These are phyloP conservation scores for Fusarium sp. DNA, from an alignment of 2,329 filamentous ascomycete genomes.

Conservation along the genomic window DNA sequence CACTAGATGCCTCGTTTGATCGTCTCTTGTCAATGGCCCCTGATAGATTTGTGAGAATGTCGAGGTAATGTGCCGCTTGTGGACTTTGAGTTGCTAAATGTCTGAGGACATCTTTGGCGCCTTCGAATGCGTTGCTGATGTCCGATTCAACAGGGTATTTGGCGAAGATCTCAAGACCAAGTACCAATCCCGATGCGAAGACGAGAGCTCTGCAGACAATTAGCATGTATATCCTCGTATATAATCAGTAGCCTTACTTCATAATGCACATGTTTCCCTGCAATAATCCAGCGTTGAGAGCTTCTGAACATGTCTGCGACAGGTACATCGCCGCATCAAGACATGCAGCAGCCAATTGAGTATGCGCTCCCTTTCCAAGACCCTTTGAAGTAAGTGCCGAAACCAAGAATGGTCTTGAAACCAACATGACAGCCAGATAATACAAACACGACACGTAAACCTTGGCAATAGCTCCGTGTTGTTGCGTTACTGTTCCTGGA, in stretches of 20 bases:
- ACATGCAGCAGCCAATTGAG: conserved; percentile 62
- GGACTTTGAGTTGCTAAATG: conserved; percentile 62
- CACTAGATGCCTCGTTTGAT: conserved; percentile 26
- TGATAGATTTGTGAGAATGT: conserved; percentile 63
- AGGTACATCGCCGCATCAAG: conserved; percentile 67
- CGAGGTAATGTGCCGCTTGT: conserved; percentile 68
- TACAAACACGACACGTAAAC: conserved; percentile 68
- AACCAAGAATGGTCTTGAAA: conserved; percentile 67
- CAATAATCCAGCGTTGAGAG: conserved; percentile 57
- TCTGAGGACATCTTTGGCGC: conserved; percentile 62
- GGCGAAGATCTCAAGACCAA: conserved; percentile 68
- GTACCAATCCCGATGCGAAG: conserved; percentile 67
- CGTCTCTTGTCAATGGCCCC: conserved; percentile 54
- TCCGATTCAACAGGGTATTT: conserved; percentile 58
- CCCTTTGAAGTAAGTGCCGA: conserved; percentile 57
- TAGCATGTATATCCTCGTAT: neutral
- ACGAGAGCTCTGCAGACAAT: conserved; percentile 57
- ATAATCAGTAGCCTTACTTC: conserved; percentile 56
- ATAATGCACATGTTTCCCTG: conserved; percentile 69
- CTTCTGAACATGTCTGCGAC: conserved; percentile 64
- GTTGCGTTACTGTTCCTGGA: conserved; percentile 2
- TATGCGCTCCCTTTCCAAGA: conserved; percentile 42
- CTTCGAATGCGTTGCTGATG: conserved; percentile 60
- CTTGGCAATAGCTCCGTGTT: conserved; percentile 58
- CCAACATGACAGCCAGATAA: conserved; percentile 68